Conservation (phyloP, 2,329 filamentous ascomycete species). For the Blumeria hordei region DNA sequence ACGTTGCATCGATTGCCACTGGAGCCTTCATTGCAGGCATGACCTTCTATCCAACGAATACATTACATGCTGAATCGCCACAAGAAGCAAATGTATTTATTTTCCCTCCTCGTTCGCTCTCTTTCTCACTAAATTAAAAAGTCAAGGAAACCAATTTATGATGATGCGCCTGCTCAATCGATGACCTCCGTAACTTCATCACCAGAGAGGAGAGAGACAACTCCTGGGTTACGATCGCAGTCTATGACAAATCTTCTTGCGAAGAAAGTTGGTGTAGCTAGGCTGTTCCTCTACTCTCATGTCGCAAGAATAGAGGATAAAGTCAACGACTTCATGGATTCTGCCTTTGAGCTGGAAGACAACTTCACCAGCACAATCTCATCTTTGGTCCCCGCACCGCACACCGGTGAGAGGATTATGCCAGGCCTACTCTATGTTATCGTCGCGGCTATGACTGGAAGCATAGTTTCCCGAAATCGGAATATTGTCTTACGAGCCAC, state of each 20-base stretch:
- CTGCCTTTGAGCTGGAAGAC: conserved; percentile 63
- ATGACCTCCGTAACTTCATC: not conserved
- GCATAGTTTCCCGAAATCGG: conserved; percentile 71
- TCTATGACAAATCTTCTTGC: conserved; percentile 82
- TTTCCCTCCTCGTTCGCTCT: conserved; percentile 1
- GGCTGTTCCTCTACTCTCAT: conserved; percentile 57
- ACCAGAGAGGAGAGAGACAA: not conserved
- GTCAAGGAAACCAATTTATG: conserved; percentile 57
- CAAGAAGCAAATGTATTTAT: conserved; percentile 9
- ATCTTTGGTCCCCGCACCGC: conserved; percentile 62
- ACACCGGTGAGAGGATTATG: conserved; percentile 70
- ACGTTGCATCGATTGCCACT: conserved; percentile 22
- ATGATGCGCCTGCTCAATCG: conserved; percentile 21
- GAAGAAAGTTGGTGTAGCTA: conserved; percentile 52
- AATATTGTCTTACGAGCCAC: conserved; percentile 59
- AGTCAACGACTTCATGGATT: conserved; percentile 61
- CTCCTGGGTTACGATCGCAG: conserved; percentile 22
- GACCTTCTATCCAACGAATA: conserved; percentile 21
- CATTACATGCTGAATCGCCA: conserved; percentile 23
- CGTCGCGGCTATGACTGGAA: conserved; percentile 83
- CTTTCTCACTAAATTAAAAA: conserved; percentile 9
- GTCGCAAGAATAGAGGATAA: conserved; percentile 53
- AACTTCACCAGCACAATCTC: conserved; percentile 77
- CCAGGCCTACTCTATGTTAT: conserved; percentile 81
- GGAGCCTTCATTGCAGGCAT: conserved; percentile 19